phyloP scores from a whole-genome alignment of 352 stramenopile genomes.

The Pythium coloratum region DNA sequence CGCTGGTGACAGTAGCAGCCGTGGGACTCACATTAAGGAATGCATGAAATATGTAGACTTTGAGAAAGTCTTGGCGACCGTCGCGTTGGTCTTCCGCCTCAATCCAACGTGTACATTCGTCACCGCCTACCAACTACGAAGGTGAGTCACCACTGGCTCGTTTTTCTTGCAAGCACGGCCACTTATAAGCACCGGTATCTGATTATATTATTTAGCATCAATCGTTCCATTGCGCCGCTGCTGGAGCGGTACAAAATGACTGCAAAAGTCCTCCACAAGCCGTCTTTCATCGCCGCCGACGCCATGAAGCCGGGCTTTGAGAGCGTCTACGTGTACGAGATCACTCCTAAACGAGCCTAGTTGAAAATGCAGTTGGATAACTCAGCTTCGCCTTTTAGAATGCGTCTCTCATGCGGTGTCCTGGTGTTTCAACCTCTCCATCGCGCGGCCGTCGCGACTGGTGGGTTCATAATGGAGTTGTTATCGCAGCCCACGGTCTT shows the following conservation, averaged over 20 bases:
- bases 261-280: constrained; percentile 35
- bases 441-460: not conserved
- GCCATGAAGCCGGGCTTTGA: constrained; percentile 17
- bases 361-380: constrained; percentile 26
- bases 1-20: not conserved
- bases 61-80: constrained; percentile 64
- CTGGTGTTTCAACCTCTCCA: constrained; percentile 27
- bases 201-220: constrained; percentile 32
- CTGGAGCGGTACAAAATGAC: constrained; percentile 51
- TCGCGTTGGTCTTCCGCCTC: constrained; percentile 62
- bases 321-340: constrained; percentile 65
- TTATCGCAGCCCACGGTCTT: constrained; percentile 12
- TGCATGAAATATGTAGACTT: constrained; percentile 40
- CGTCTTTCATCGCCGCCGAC: constrained; percentile 28
- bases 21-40: not conserved
- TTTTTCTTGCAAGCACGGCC: no score
- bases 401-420: constrained; percentile 18
- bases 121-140: constrained; percentile 70
- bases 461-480: not conserved
- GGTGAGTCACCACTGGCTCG: constrained; percentile 20
- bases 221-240: constrained; percentile 54
- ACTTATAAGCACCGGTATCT: not conserved
- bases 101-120: constrained; percentile 44
- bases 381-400: constrained; percentile 77
- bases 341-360: constrained; percentile 11